Base-by-base conservation (phyloP, 2,329 filamentous ascomycete genomes). In the Sporothrix protearum region DNA sequence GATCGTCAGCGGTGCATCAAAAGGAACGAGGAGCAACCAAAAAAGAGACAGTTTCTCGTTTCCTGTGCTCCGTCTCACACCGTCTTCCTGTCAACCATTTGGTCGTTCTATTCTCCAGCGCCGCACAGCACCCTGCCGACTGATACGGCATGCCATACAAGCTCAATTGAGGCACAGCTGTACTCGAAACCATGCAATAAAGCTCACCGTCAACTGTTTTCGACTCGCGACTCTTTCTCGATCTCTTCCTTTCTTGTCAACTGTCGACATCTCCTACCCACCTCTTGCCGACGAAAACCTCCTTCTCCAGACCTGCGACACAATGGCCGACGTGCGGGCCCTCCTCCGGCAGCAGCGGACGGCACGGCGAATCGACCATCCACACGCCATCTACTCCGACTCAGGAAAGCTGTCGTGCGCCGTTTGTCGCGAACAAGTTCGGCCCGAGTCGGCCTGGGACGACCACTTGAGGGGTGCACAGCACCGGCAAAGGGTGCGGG, bases 241-340 rank as follows among this genome's bases (percentile, higher is more conserved):
- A 64, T 25, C 8, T 16, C 45, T 9, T 16, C 2, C 19, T 61
- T 61, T 39, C 22, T 25, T 55, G 51, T 64, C 22, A n/a, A 28
- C 9, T 9, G 9, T 10, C 33, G 12, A 9, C 19, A 7, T 16
- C 10, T n/a, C 16, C 7, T 36, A 22, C 12, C 6, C 55, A 8
- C 28, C 55, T 4, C 67, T 42, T 12, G 3, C 47, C 49, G 22
- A 30, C 14, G 9, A 25, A 16, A 36, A 33, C 12, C 22, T 8
- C 67, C 36, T 33, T 28, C 28, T 14, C 30, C 22, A n/a, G 3
- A 2, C 16, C 2, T 10, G 16, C 3, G 0, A 51, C 16, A 66
- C 30, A 74, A 95, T 96, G 92, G 85, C 92, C 75, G 92, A 96
- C 80, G 90, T 93, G 33, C 91, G 93, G 76, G 88, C 92, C 47